Base-by-base conservation (phyloP, 371 early-diverging fungal species). In the Synchytrium microbalum region DNA sequence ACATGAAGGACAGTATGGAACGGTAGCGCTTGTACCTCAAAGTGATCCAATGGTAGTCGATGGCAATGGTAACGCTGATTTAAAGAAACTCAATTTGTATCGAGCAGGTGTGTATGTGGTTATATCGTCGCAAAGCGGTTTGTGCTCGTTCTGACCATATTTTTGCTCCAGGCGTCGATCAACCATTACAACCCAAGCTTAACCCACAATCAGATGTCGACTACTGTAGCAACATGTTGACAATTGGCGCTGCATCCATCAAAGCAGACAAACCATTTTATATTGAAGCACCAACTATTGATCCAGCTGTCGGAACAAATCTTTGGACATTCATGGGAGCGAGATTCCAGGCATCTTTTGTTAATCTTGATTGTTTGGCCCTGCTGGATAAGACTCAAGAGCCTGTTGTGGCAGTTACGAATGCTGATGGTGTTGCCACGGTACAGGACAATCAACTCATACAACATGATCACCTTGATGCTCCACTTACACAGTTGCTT, bases 21-120 rank as follows among this genome's bases (percentile, higher is more conserved):
- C 73, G 24, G 38, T 66, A 1, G 74, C 74, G 8, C 67, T 69
- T 16, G 72, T 74, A 23, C 74, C 74, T 23, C 54, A 63, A 33
- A 66, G 54, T 28, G 74, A 74, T 53, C 74, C 74, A 30, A 69
- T 74, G 66, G 69, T 69, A 2, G 46, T 67, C 23, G n/a, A n/a
- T n/a, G 60, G 60, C 28, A 67, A 66, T 38, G 71, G 65, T 25
- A 64, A 53, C 19, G n/a, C 63, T 3, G 56, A 46, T 29, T n/a
- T 59, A 24, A 30, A 24, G 5, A 74, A 74, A 66, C 56, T 60
- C 31, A 70, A 69, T 55, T 31, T 61, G 26, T 74, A 74, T 66
- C 71, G 74, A 64, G 52, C 61, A 0, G 60, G 63, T 19, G 69
- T 69, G 10, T 59, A 59, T n/a, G n/a, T n/a, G n/a, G n/a, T n/a